phyloP scores from a whole-genome alignment of 805 yeast species.

The Wickerhamiella nectarea region DNA sequence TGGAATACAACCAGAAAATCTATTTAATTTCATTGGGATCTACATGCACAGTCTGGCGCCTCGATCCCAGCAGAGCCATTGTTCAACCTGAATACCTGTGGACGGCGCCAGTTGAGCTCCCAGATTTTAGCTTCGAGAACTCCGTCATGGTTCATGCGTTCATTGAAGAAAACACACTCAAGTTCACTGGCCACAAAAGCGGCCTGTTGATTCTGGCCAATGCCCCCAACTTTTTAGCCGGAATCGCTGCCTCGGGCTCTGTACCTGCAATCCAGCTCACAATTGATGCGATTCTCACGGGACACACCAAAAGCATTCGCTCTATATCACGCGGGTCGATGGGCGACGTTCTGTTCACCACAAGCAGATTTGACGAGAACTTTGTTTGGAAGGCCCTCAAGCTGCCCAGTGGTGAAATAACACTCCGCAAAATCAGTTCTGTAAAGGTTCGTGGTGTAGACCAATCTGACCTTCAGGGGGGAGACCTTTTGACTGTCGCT shows the following conservation, averaged over 20 bases:
- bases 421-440: slow-evolving; percentile 30
- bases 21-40: neutral
- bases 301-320: slow-evolving; percentile 72
- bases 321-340: slow-evolving; percentile 51
- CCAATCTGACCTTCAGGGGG: slow-evolving; percentile 35
- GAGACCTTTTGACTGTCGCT: slow-evolving; percentile 33
- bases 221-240: neutral
- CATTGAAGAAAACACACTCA: neutral
- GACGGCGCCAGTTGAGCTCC: neutral
- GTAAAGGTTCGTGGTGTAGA: slow-evolving; percentile 35
- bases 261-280: neutral
- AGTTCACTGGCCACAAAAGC: neutral
- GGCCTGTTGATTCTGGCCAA: neutral
- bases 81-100: neutral
- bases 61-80: neutral
- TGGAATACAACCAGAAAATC: neutral
- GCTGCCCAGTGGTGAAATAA: slow-evolving; percentile 23
- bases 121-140: too few relatives aligned
- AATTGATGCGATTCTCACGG: slow-evolving; percentile 44
- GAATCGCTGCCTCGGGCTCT: too few relatives aligned
- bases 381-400: slow-evolving; percentile 42
- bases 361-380: slow-evolving; percentile 49
- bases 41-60: neutral
- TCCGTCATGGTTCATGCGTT: too few relatives aligned
- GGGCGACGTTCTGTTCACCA: slow-evolving; percentile 47